These are phyloP conservation scores for Fusarium circinatum DNA, from an alignment of 2,329 filamentous ascomycete genomes.

Conservation along the genomic window DNA sequence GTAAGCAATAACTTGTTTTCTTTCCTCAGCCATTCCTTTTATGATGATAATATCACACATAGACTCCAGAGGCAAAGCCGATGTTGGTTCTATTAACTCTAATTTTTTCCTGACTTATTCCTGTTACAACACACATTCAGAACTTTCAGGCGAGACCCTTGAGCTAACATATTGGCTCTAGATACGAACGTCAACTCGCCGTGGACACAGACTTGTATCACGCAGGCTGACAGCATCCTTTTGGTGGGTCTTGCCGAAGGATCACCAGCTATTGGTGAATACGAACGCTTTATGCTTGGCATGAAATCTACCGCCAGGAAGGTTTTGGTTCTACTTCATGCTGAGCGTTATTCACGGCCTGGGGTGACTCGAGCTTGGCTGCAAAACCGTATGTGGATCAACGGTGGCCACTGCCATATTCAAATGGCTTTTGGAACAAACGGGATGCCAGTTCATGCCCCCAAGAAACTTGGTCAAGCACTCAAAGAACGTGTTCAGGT, in stretches of 20 bases:
- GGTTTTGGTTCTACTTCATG: slow-evolving; percentile 87
- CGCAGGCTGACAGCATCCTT: slow-evolving; percentile 95
- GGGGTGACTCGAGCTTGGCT: slow-evolving; percentile 91
- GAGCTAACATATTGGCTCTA: slow-evolving; percentile 51
- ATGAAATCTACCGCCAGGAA: slow-evolving; percentile 98
- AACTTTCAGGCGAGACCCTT: neutral
- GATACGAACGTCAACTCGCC: slow-evolving; percentile 97
- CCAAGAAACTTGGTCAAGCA: slow-evolving; percentile 82
- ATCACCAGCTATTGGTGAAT: slow-evolving; percentile 91
- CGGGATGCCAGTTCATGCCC: slow-evolving; percentile 78
- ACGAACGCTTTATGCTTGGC: slow-evolving; percentile 93
- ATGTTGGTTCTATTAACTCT: slow-evolving; percentile 69
- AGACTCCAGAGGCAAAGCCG: slow-evolving; percentile 60
- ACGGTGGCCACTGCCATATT: slow-evolving; percentile 95
- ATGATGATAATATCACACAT: slow-evolving; percentile 63
- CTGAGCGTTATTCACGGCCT: slow-evolving; percentile 85
- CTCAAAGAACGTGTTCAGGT: slow-evolving; percentile 95
- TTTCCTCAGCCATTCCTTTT: slow-evolving; percentile 10
- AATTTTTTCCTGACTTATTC: slow-evolving; percentile 72
- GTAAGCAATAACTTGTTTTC: slow-evolving; percentile 55
- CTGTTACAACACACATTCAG: slow-evolving; percentile 1
- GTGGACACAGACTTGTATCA: slow-evolving; percentile 98
- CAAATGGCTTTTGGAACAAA: slow-evolving; percentile 90
- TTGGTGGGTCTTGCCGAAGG: slow-evolving; percentile 91
- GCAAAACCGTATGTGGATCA: slow-evolving; percentile 95